phyloP scores from a whole-genome alignment of 306 rosid genomes.

The Pyrus bretschneideri region DNA sequence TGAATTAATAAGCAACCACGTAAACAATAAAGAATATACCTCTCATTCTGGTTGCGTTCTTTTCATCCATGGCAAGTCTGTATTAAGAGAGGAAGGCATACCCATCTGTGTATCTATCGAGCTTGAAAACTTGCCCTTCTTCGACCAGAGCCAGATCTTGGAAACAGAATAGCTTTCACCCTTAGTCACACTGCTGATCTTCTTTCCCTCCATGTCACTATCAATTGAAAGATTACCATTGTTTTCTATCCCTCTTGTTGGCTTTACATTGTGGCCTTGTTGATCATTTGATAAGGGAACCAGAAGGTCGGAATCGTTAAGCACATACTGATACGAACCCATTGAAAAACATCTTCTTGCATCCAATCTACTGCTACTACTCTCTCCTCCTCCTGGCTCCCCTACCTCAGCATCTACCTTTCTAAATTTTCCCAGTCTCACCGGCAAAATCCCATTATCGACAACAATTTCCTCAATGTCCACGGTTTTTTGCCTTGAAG shows the following conservation, averaged over 20 bases:
- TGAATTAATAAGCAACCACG: slow-evolving; percentile 20
- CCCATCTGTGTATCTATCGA: slow-evolving; percentile 53
- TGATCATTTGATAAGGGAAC: slow-evolving; percentile 49
- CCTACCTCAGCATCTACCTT: slow-evolving; percentile 42
- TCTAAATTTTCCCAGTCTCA: slow-evolving; percentile 82
- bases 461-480: slow-evolving; percentile 62
- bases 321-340: slow-evolving; percentile 95
- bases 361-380: slow-evolving; percentile 90
- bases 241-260: slow-evolving; percentile 33
- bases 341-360: slow-evolving; percentile 92
- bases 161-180: slow-evolving; percentile 96
- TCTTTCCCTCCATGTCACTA: slow-evolving; percentile 73
- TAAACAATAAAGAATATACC: slow-evolving; percentile 35
- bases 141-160: slow-evolving; percentile 94
- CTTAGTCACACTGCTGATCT: slow-evolving; percentile 64
- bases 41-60: slow-evolving; percentile 45
- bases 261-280: slow-evolving; percentile 21
- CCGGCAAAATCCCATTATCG: slow-evolving; percentile 68
- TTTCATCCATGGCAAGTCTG: slow-evolving; percentile 66
- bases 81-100: slow-evolving; percentile 58
- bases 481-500: slow-evolving; percentile 42
- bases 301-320: slow-evolving; percentile 60
- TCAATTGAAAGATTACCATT: slow-evolving; percentile 33
- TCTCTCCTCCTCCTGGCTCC: slow-evolving; percentile 62
- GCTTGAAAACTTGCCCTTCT: slow-evolving; percentile 59